phyloP scores from a whole-genome alignment of 345 rosid genomes.

The Sisymbrium altissimum region DNA sequence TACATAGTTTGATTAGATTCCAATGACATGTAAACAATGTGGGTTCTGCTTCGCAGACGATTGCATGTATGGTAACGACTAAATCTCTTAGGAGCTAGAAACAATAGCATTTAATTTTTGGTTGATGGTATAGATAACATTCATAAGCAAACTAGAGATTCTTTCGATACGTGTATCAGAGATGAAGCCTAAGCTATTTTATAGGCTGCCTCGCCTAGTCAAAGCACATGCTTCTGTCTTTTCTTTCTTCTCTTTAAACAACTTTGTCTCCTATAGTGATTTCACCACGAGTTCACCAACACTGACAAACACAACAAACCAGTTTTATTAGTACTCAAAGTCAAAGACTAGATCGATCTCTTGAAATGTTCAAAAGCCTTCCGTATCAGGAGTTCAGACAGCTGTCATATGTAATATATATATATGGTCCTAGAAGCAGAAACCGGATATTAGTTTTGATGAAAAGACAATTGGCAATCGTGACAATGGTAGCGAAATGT shows the following conservation, averaged over 20 bases:
- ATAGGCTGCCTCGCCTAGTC: slow-evolving; percentile 12
- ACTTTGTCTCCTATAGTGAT: neutral
- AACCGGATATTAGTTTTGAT: neutral
- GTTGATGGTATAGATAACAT: neutral
- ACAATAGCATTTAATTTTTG: neutral
- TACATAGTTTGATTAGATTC: neutral
- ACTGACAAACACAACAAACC: neutral
- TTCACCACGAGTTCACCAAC: neutral
- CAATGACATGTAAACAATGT: neutral
- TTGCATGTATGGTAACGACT: neutral
- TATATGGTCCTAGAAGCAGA: neutral
- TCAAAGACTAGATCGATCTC: neutral
- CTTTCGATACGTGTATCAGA: slow-evolving; percentile 1
- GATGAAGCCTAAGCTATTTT: slow-evolving; percentile 11
- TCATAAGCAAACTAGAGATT: neutral
- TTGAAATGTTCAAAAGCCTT: neutral
- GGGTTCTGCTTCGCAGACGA: neutral
- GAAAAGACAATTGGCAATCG: neutral
- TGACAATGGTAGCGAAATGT: neutral
- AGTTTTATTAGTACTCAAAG: neutral
- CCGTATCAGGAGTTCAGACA: neutral
- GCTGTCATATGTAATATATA: neutral
- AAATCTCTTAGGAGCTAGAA: neutral
- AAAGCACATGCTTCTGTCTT: slow-evolving; percentile 6
- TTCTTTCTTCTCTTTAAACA: neutral